These are phyloP conservation scores for Coriaria nepalensis DNA, from an alignment of 306 rosid species.

Conservation along the genomic window DNA sequence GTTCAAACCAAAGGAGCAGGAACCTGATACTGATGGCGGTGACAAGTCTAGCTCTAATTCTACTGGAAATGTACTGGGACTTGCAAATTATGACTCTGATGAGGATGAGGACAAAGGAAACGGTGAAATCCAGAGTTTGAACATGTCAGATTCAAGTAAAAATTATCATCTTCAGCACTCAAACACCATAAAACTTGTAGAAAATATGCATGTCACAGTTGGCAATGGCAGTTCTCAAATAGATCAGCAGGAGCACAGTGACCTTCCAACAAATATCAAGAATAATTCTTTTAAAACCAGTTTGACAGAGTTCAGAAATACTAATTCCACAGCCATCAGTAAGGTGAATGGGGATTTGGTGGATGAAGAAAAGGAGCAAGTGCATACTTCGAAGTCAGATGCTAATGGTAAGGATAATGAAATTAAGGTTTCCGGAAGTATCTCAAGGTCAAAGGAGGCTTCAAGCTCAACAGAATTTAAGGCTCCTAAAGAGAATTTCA, in stretches of 20 bases:
- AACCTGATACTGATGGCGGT: constrained; percentile 32
- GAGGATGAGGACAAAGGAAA: constrained; percentile 36
- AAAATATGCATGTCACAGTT: constrained; percentile 19
- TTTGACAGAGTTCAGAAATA: constrained; percentile 6
- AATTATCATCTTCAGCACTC: constrained; percentile 20
- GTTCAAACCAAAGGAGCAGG: constrained; percentile 29
- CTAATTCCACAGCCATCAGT: constrained; percentile 2
- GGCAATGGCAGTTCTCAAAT: constrained; percentile 25
- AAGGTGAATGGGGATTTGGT: constrained; percentile 25
- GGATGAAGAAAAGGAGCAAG: constrained; percentile 22
- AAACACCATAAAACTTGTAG: constrained; percentile 18
- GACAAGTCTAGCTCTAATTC: constrained; percentile 52
- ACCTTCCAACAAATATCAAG: constrained; percentile 19
- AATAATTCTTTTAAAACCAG: constrained; percentile 24
- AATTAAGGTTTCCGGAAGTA: constrained; percentile 27
- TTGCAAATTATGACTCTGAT: constrained; percentile 90
- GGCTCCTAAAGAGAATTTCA: constrained; percentile 22
- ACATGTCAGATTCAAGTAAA: constrained; percentile 27
- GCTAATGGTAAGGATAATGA: constrained; percentile 26
- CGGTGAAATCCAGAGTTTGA: constrained; percentile 49
- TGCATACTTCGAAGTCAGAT: constrained; percentile 27
- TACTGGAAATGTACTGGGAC: constrained; percentile 89
- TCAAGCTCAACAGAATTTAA: constrained; percentile 27
- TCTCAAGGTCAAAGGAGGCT: constrained; percentile 24
- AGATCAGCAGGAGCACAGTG: constrained; percentile 24